Conservation (phyloP, 441 rosid genomes). For the Viola pubescens region DNA sequence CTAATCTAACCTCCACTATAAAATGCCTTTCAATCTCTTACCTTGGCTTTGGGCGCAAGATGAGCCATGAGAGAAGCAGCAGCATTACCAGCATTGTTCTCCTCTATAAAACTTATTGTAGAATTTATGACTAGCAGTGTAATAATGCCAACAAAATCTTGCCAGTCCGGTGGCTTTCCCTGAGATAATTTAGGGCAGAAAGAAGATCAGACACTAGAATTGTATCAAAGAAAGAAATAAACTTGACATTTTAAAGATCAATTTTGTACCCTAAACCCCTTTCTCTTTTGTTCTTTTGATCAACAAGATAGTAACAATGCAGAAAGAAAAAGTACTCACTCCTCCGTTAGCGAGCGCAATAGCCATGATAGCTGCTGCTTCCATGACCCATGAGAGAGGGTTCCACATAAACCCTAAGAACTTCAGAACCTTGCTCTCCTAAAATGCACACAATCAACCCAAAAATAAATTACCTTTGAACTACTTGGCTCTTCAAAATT, state of each 20-base stretch:
- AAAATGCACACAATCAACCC: constrained; percentile 10
- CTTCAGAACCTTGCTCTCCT: constrained; percentile 59
- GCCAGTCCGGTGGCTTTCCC: constrained; percentile 70
- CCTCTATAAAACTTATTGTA: constrained; percentile 65
- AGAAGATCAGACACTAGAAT: not conserved
- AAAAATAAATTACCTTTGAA: not conserved
- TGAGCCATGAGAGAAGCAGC: constrained; percentile 72
- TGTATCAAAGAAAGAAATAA: not conserved
- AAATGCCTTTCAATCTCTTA: constrained; percentile 2
- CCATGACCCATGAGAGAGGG: constrained; percentile 81
- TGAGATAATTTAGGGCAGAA: constrained; percentile 10
- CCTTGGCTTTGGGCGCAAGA: constrained; percentile 65
- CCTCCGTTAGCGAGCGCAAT: constrained; percentile 54
- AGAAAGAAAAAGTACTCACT: constrained; percentile 21
- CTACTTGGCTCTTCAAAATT: not conserved
- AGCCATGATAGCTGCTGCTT: constrained; percentile 66
- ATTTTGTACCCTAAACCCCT: not conserved
- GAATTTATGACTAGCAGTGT: constrained; percentile 55
- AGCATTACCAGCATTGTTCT: constrained; percentile 68
- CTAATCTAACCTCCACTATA: not conserved
- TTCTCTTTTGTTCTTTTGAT: not conserved
- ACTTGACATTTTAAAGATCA: not conserved
- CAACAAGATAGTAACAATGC: not conserved
- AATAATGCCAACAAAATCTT: constrained; percentile 58
- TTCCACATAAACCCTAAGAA: constrained; percentile 78